Evolutionary conservation across 1,139 yeast genomes (phyloP).

Genomic region (Hyphopichia pseudoburtonii): DNA sequence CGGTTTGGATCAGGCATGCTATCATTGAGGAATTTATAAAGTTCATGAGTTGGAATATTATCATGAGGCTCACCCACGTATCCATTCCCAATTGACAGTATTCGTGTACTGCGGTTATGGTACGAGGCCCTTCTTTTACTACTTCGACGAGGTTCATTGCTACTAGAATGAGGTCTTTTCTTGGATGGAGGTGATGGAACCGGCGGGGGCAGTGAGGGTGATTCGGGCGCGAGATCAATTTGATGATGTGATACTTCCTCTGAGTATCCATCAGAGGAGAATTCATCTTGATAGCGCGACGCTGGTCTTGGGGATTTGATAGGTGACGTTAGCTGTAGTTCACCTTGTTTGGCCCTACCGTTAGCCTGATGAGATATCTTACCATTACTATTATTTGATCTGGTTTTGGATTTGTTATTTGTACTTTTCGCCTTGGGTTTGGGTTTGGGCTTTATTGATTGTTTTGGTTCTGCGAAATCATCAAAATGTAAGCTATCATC

Average conservation of each 20-base stretch:
- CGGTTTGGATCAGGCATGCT: conserved; percentile 70
- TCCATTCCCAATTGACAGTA: conserved; percentile 76
- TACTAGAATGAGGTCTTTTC: conserved; percentile 5
- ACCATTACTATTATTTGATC: not conserved
- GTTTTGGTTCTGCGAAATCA: not conserved
- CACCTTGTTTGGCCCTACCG: not conserved
- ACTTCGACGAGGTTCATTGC: conserved; percentile 8
- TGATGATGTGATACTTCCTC: conserved; percentile 35
- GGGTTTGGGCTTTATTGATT: not conserved
- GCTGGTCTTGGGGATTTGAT: conserved; percentile 16
- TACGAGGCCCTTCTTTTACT: conserved; percentile 49
- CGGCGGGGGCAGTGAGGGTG: not conserved
- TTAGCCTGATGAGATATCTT: no score
- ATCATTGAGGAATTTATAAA: conserved; percentile 61
- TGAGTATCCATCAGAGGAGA: conserved; percentile 23
- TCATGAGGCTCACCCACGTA: conserved; percentile 68
- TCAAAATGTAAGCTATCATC: conserved; percentile 13
- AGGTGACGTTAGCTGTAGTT: conserved; percentile 25
- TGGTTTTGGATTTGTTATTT: not conserved
- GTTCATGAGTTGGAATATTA: conserved; percentile 55
- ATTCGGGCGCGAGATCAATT: conserved; percentile 3
- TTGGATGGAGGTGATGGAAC: conserved; percentile 3
- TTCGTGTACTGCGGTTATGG: conserved; percentile 64
- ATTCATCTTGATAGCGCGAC: conserved; percentile 1
- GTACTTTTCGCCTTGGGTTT: not conserved